Conservation (phyloP, 2,329 filamentous ascomycete genomes). For the Fusarium napiforme region DNA sequence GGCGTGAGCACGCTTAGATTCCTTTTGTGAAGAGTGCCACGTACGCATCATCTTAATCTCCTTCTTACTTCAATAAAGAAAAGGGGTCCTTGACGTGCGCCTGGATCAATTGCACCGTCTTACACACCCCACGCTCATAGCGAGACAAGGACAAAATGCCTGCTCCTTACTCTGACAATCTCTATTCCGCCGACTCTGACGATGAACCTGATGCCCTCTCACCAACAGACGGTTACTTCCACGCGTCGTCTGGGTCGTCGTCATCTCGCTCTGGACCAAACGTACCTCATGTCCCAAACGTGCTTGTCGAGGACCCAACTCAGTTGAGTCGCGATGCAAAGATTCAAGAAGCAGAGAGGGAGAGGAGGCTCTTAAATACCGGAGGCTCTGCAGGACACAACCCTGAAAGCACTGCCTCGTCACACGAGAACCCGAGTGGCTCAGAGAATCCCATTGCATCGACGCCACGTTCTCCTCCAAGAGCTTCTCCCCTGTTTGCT, state of each 20-base stretch:
- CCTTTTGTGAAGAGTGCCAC: conserved; percentile 12
- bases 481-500: conserved; percentile 15
- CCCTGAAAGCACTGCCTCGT: neutral
- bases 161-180: conserved; percentile 59
- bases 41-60: neutral
- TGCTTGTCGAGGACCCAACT: conserved; percentile 62
- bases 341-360: conserved; percentile 57
- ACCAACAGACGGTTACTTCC: conserved; percentile 65
- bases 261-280: conserved; percentile 43
- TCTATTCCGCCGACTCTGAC: conserved; percentile 57
- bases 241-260: conserved; percentile 49
- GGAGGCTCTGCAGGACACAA: neutral
- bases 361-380: conserved; percentile 50
- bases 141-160: conserved; percentile 52
- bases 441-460: neutral
- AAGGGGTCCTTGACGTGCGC: neutral
- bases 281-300: conserved; percentile 59
- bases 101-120: conserved; percentile 8
- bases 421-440: neutral
- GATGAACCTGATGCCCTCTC: conserved; percentile 55
- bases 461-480: conserved; percentile 16
- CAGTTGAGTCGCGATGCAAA: conserved; percentile 55
- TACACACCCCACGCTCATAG: conserved; percentile 10
- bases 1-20: conserved; percentile 1
- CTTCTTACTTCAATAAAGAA: neutral